A percentile compares a stretch with the other conserved stretches of the same genome.
These are phyloP conservation scores for Xerocomellus intermedius DNA, from an alignment of 768 basidiomycete species.

Conservation along the genomic window DNA sequence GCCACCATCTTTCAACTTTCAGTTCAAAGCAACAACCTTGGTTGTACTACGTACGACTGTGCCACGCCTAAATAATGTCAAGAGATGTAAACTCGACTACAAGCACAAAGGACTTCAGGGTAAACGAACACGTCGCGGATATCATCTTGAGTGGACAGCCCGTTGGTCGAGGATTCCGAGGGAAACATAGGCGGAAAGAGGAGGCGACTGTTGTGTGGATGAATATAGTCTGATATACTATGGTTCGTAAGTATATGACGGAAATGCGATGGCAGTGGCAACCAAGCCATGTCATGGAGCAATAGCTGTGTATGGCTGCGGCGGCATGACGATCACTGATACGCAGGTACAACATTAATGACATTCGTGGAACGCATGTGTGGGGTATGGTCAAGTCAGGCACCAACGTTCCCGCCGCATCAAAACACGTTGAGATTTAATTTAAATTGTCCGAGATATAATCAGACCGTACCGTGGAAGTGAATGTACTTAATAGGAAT, in stretches of 20 bases:
- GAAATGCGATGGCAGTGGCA: not conserved
- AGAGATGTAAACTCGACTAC: not conserved
- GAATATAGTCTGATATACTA: not conserved
- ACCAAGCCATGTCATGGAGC: no score
- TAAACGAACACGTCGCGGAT: not conserved
- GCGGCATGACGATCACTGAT: not conserved
- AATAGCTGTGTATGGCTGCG: not conserved
- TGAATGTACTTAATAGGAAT: conserved; percentile 9
- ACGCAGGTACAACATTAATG: not conserved
- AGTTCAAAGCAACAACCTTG: not conserved
- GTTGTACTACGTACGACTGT: conserved; percentile 10
- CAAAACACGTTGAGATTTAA: not conserved
- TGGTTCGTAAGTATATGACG: not conserved
- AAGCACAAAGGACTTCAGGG: not conserved
- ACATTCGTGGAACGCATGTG: not conserved
- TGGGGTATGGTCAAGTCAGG: not conserved
- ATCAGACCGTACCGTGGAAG: not conserved
- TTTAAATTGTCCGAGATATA: not conserved
- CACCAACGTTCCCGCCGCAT: not conserved
- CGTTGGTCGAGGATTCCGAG: not conserved
- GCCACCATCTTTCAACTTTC: conserved; percentile 45
- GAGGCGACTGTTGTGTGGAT: not conserved
- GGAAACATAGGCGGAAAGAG: conserved; percentile 1
- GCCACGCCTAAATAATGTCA: not conserved
- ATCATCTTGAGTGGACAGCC: not conserved